phyloP scores from a whole-genome alignment of 768 basidiomycete species.

The Leccinellum luteum region DNA sequence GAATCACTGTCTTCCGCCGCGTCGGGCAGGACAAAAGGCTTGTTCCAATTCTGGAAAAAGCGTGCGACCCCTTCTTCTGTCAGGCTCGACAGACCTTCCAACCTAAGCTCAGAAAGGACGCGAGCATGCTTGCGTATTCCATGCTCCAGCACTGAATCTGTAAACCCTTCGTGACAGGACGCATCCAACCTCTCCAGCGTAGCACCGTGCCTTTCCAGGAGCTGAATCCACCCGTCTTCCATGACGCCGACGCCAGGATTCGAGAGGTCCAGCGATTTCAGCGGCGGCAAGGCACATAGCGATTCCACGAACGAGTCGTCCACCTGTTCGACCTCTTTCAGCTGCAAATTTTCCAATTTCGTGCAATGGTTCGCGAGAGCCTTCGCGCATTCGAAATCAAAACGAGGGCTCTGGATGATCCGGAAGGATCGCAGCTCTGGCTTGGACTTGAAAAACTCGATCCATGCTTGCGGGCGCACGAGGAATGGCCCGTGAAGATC shows the following conservation, averaged over 20 bases:
- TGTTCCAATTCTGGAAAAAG: constrained; percentile 62
- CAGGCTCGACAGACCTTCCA: constrained; percentile 58
- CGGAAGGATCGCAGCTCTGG: constrained; percentile 67
- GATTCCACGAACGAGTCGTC: constrained; percentile 59
- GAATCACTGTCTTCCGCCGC: constrained; percentile 3
- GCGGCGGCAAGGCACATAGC: constrained; percentile 37
- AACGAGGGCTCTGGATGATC: constrained; percentile 83
- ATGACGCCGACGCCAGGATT: constrained; percentile 53
- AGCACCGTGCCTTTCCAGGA: constrained; percentile 55
- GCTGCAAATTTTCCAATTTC: constrained; percentile 63
- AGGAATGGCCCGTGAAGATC: constrained; percentile 89
- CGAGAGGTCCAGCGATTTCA: constrained; percentile 69
- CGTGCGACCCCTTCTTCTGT: constrained; percentile 66
- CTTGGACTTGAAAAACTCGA: constrained; percentile 64
- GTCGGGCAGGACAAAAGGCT: constrained; percentile 12
- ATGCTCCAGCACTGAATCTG: constrained; percentile 54
- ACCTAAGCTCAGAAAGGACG: constrained; percentile 48
- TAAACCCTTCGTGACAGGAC: constrained; percentile 64
- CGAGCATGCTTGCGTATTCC: constrained; percentile 55
- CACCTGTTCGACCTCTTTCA: constrained; percentile 76
- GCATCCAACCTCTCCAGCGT: constrained; percentile 62
- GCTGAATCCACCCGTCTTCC: constrained; percentile 51
- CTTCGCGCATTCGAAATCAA: constrained; percentile 66
- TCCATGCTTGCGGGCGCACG: constrained; percentile 73
- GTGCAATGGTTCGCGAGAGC: constrained; percentile 52